Evolutionary conservation across 73 alveolate species (phyloP).

Genomic region (Paramecium sonneborni): DNA sequence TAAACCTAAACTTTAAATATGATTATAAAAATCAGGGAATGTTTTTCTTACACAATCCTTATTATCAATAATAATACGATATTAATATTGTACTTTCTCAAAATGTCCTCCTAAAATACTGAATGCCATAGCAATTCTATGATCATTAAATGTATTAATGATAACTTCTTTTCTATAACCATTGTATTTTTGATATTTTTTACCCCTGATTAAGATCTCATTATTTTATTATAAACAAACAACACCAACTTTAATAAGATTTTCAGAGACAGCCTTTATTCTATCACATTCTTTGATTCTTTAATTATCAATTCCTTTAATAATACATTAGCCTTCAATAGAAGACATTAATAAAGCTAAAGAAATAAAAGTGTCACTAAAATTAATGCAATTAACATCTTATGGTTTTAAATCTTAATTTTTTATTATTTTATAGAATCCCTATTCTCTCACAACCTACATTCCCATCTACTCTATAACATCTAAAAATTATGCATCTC

Average conservation of each 20-base stretch:
- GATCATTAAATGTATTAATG: slow-evolving; percentile 66
- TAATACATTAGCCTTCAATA: slow-evolving; percentile 13
- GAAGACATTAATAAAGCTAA: slow-evolving; percentile 61
- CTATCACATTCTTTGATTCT: slow-evolving; percentile 74
- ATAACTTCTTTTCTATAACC: background rate
- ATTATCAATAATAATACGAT: slow-evolving; percentile 51
- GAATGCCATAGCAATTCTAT: slow-evolving; percentile 76
- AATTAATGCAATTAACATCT: slow-evolving; percentile 48
- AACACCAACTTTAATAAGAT: slow-evolving; percentile 34
- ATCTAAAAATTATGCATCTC: slow-evolving; percentile 64
- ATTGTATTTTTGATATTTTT: background rate
- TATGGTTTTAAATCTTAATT: background rate
- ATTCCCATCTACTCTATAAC: slow-evolving; percentile 37
- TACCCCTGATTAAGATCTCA: slow-evolving; percentile 54
- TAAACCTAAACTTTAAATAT: slow-evolving; percentile 18
- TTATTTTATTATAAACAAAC: slow-evolving; percentile 49
- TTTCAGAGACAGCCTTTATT: slow-evolving; percentile 52
- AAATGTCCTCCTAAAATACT: slow-evolving; percentile 47
- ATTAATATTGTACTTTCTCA: background rate
- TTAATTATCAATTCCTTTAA: slow-evolving; percentile 66
- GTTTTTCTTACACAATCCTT: slow-evolving; percentile 67
- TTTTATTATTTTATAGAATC: background rate
- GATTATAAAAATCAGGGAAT: slow-evolving; percentile 70
- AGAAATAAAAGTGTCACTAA: slow-evolving; percentile 68
- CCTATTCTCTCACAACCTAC: slow-evolving; percentile 27